Percentiles rank a stretch among this genome's conserved stretches.
Conservation (phyloP, 2,329 filamentous ascomycete species). For the Aureobasidium sp. region DNA sequence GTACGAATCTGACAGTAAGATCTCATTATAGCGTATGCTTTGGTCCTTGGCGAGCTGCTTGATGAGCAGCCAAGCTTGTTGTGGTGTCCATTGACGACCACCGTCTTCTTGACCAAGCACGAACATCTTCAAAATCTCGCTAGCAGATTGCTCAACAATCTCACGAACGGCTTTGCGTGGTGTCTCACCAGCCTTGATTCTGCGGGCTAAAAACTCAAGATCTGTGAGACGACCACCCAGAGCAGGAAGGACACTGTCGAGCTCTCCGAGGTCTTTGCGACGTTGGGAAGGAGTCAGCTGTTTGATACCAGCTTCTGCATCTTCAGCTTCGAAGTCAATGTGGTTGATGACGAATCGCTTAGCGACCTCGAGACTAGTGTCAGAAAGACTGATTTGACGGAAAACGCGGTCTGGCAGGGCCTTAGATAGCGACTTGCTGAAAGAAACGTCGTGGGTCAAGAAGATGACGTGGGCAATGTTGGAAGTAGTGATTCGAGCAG, state of each 20-base stretch:
- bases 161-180: constrained; percentile 74
- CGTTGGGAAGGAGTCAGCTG: constrained; percentile 39
- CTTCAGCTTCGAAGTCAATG: constrained; percentile 46
- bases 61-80: constrained; percentile 87
- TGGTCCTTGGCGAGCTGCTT: constrained; percentile 64
- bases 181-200: constrained; percentile 78
- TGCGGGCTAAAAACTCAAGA: constrained; percentile 83
- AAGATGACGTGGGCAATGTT: constrained; percentile 94
- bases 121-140: constrained; percentile 90
- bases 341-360: constrained; percentile 86
- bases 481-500: constrained; percentile 71
- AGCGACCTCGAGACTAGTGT: constrained; percentile 73
- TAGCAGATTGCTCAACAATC: constrained; percentile 80
- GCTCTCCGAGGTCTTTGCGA: constrained; percentile 53
- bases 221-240: constrained; percentile 92
- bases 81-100: constrained; percentile 61
- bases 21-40: constrained; percentile 72
- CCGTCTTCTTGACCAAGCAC: constrained; percentile 54
- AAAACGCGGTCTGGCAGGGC: constrained; percentile 88
- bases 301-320: constrained; percentile 29
- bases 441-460: constrained; percentile 80
- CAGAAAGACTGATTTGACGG: constrained; percentile 73
- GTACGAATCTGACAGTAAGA: constrained; percentile 70
- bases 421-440: constrained; percentile 77
- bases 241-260: constrained; percentile 72